A percentile compares a stretch with the other conserved stretches of the same genome.
phyloP scores from a whole-genome alignment of 257 asterid species.

The Lycium barbarum region DNA sequence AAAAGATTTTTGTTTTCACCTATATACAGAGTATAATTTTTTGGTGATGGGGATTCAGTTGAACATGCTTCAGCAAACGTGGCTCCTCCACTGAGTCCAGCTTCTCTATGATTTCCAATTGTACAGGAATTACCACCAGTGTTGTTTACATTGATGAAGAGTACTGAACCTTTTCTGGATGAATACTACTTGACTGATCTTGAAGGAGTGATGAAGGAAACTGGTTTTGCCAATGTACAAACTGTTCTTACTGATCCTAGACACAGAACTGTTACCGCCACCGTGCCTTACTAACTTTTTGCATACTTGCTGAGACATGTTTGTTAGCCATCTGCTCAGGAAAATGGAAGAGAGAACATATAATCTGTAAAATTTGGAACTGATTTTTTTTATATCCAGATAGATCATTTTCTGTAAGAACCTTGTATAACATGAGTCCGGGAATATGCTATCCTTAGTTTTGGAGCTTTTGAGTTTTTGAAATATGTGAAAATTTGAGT shows the following conservation, averaged over 20 bases:
- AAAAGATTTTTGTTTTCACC: neutral
- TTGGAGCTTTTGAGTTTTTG: no score
- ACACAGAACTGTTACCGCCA: constrained; percentile 84
- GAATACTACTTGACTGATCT: constrained; percentile 88
- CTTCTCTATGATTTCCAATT: neutral
- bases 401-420: neutral
- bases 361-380: neutral
- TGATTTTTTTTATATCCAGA: neutral
- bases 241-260: constrained; percentile 84
- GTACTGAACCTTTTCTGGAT: constrained; percentile 91
- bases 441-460: no score
- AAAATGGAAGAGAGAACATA: neutral
- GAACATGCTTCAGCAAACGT: neutral
- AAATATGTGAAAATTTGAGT: no score
- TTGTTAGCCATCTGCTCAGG: neutral
- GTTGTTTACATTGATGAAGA: constrained; percentile 89
- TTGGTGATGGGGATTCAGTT: neutral
- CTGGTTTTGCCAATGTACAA: constrained; percentile 64
- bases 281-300: constrained; percentile 56
- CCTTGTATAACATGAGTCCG: neutral
- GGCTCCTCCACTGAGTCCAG: neutral
- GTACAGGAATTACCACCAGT: constrained; percentile 84
- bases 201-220: constrained; percentile 60
- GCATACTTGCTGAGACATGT: neutral
- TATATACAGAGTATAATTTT: neutral